Evolutionary conservation across 2,329 filamentous ascomycete species (phyloP).

Genomic region (Penicillium sclerotigenum): DNA sequence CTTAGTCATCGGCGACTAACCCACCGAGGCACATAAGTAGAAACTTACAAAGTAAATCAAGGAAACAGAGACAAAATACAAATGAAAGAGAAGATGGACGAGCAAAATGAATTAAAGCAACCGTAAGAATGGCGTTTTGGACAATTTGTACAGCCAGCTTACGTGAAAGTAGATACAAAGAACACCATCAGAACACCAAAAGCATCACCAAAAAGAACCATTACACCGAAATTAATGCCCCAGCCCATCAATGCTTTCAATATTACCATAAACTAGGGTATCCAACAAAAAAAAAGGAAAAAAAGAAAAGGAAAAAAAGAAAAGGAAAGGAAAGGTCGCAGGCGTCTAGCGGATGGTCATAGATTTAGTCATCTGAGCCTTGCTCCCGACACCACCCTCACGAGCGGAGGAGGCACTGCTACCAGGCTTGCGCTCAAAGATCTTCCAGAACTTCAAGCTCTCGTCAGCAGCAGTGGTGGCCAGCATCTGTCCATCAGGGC

Average conservation of each 20-base stretch:
- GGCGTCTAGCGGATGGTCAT: slow-evolving; percentile 78
- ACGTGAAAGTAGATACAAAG: slow-evolving; percentile 18
- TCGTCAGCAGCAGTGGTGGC: slow-evolving; percentile 95
- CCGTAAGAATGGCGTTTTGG: slow-evolving; percentile 15
- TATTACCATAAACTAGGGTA: slow-evolving; percentile 19
- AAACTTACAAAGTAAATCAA: neutral
- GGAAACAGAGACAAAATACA: neutral
- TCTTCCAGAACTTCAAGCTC: slow-evolving; percentile 99
- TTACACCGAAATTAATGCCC: slow-evolving; percentile 19
- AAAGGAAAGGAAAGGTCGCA: neutral
- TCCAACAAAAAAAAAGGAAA: slow-evolving; percentile 12
- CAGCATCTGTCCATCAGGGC: slow-evolving; percentile 95
- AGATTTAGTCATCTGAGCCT: slow-evolving; percentile 86
- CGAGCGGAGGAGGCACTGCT: slow-evolving; percentile 60
- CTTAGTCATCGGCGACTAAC: slow-evolving; percentile 32
- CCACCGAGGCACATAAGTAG: neutral
- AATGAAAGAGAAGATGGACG: neutral
- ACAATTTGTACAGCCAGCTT: slow-evolving; percentile 19
- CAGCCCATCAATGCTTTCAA: slow-evolving; percentile 23
- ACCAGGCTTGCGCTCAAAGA: slow-evolving; percentile 97
- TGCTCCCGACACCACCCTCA: slow-evolving; percentile 66
- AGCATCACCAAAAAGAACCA: slow-evolving; percentile 5
- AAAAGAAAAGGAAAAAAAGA: slow-evolving; percentile 1
- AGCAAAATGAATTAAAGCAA: neutral
- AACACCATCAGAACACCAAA: slow-evolving; percentile 12